These are phyloP conservation scores for Solanum chilense DNA, from an alignment of 257 asterid species.

Conservation along the genomic window DNA sequence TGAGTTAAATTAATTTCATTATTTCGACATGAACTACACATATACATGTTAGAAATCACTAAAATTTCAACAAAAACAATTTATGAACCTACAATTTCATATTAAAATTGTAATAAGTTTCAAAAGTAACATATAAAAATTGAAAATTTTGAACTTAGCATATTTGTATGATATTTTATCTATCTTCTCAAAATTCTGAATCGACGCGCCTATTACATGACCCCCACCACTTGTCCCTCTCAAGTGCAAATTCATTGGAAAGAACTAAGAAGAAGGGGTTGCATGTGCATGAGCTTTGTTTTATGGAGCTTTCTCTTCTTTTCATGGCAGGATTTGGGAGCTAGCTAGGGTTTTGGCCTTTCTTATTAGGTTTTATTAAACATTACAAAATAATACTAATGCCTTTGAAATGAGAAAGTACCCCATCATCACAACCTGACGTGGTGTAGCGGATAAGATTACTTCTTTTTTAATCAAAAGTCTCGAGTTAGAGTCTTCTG, in stretches of 20 bases:
- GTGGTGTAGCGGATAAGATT: no score
- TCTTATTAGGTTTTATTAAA: background rate
- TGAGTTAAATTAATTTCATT: background rate
- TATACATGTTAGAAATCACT: background rate
- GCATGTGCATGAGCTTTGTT: background rate
- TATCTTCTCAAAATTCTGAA: background rate
- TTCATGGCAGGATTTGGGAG: background rate
- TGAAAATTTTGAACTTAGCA: background rate
- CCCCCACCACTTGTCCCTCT: background rate
- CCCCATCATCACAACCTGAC: background rate
- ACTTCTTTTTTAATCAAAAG: no score
- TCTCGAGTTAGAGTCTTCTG: no score
- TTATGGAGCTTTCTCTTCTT: background rate
- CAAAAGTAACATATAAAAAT: background rate
- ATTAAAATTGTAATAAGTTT: background rate
- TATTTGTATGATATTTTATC: background rate
- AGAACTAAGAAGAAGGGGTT: background rate
- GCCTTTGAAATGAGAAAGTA: conserved; percentile 10
- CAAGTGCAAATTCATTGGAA: background rate
- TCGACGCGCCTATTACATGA: background rate
- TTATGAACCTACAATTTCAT: background rate
- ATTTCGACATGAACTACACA: background rate
- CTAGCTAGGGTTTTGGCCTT: background rate
- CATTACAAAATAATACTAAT: background rate
- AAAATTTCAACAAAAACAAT: background rate